These are phyloP conservation scores for Cytospora piceae DNA, from an alignment of 2,329 filamentous ascomycete genomes.

Conservation along the genomic window DNA sequence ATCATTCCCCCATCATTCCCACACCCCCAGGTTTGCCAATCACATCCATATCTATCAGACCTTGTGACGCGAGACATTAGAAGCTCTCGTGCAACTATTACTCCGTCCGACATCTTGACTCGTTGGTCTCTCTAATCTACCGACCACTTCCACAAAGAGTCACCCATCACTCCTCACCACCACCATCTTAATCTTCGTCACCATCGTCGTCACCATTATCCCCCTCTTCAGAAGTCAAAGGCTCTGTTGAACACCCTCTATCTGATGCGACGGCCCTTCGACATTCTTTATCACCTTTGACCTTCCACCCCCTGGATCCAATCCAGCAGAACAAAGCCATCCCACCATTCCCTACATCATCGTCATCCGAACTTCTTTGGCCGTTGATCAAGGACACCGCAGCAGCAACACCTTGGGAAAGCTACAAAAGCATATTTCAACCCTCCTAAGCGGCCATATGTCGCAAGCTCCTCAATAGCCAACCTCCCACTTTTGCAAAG, in stretches of 20 bases:
- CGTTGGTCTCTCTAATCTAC: background rate
- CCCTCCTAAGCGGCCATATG: slow-evolving; percentile 14
- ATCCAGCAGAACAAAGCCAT: background rate
- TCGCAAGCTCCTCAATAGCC: slow-evolving; percentile 13
- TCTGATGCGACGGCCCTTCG: slow-evolving; percentile 6
- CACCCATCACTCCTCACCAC: background rate
- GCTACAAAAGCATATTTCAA: slow-evolving; percentile 5
- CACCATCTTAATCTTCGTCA: background rate
- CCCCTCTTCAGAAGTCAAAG: background rate
- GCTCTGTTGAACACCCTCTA: slow-evolving; percentile 8
- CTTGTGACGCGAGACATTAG: slow-evolving; percentile 31
- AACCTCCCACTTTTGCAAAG: slow-evolving; percentile 6
- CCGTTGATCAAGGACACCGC: background rate
- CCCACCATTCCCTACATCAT: slow-evolving; percentile 9
- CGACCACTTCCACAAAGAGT: background rate
- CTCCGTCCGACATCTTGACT: background rate
- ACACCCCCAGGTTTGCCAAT: slow-evolving; percentile 14
- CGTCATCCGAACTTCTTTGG: slow-evolving; percentile 5
- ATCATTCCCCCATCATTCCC: slow-evolving; percentile 8
- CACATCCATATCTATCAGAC: slow-evolving; percentile 24
- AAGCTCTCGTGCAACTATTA: slow-evolving; percentile 21
- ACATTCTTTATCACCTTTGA: slow-evolving; percentile 5
- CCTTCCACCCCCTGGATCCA: background rate
- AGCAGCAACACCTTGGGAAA: background rate
- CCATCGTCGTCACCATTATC: background rate